These are phyloP conservation scores for Verticillium nonalfalfae DNA, from an alignment of 2,329 filamentous ascomycete genomes.

Conservation along the genomic window DNA sequence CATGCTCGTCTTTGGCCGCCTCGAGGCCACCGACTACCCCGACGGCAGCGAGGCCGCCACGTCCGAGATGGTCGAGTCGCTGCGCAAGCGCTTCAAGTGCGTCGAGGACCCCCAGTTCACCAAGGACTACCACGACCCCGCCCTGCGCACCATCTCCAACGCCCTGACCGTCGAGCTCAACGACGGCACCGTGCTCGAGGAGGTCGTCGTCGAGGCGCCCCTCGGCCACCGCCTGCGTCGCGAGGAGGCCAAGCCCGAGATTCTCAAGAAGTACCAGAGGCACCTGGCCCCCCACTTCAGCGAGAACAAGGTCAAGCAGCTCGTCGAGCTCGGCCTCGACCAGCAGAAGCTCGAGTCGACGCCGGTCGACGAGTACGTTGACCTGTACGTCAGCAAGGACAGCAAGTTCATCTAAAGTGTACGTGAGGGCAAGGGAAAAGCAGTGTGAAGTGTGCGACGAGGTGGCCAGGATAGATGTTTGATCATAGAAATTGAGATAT, in stretches of 20 bases:
- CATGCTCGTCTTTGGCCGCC: conserved; percentile 92
- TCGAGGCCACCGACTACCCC: conserved; percentile 88
- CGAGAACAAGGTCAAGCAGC: conserved; percentile 69
- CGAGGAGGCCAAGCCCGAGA: conserved; percentile 97
- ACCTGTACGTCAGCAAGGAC: conserved; percentile 64
- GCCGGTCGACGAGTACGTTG: conserved; percentile 89
- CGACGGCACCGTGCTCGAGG: conserved; percentile 85
- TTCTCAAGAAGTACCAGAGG: conserved; percentile 90
- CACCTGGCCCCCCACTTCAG: conserved; percentile 82
- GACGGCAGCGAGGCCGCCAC: conserved; percentile 90
- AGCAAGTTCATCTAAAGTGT: conserved; percentile 48
- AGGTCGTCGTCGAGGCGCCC: conserved; percentile 89
- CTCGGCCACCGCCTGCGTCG: conserved; percentile 85
- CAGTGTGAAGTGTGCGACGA: background rate
- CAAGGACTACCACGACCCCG: conserved; percentile 88
- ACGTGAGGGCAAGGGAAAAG: background rate
- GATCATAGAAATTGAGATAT: background rate
- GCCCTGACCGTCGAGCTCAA: conserved; percentile 91
- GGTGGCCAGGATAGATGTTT: background rate
- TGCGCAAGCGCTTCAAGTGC: conserved; percentile 90
- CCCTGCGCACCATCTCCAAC: conserved; percentile 94
- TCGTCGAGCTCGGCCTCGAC: conserved; percentile 75
- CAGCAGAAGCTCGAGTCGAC: conserved; percentile 68
- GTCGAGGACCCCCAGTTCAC: conserved; percentile 96
- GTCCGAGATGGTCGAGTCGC: conserved; percentile 80